A percentile compares a stretch with the other conserved stretches of the same genome.
These are phyloP conservation scores for Sabuloglossum arenarium DNA, from an alignment of 495 filamentous ascomycete genomes.

Conservation along the genomic window DNA sequence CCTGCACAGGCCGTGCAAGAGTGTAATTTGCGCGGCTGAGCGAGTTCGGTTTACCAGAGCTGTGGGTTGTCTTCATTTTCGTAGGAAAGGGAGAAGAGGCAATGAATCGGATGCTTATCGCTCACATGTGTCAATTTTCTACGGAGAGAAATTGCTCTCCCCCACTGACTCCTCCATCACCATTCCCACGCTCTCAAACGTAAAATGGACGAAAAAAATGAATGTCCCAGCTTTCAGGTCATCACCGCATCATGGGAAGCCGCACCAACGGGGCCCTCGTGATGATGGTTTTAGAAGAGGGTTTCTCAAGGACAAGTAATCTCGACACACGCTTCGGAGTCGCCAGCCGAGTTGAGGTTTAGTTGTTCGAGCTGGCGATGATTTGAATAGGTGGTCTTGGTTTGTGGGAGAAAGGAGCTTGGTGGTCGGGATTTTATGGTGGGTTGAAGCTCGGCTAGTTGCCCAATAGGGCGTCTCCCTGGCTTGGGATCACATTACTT, in stretches of 20 bases:
- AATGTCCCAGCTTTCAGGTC: constrained; percentile 83
- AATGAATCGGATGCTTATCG: too few relatives aligned
- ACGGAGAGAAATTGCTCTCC: too few relatives aligned
- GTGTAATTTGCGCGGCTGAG: constrained; percentile 38
- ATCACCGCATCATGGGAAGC: constrained; percentile 95
- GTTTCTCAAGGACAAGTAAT: constrained; percentile 26
- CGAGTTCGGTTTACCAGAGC: constrained; percentile 65
- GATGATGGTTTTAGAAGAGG: constrained; percentile 98
- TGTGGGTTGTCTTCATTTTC: constrained; percentile 35
- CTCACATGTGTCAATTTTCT: neutral
- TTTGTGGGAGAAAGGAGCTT: constrained; percentile 21
- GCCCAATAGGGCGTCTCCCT: too few relatives aligned
- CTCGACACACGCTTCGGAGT: constrained; percentile 82
- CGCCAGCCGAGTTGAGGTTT: constrained; percentile 57
- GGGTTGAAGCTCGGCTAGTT: neutral
- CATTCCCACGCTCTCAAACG: neutral
- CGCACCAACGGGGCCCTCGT: constrained; percentile 53
- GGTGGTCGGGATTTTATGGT: constrained; percentile 3
- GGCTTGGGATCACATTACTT: too few relatives aligned
- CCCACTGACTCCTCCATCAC: neutral
- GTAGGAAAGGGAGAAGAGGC: too few relatives aligned
- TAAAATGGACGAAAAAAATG: constrained; percentile 1
- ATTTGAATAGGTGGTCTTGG: constrained; percentile 89
- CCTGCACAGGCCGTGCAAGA: constrained; percentile 15
- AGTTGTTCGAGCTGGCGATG: constrained; percentile 45